Base-by-base conservation (phyloP, 805 yeast species). In the Wickerhamiella shivajii region DNA sequence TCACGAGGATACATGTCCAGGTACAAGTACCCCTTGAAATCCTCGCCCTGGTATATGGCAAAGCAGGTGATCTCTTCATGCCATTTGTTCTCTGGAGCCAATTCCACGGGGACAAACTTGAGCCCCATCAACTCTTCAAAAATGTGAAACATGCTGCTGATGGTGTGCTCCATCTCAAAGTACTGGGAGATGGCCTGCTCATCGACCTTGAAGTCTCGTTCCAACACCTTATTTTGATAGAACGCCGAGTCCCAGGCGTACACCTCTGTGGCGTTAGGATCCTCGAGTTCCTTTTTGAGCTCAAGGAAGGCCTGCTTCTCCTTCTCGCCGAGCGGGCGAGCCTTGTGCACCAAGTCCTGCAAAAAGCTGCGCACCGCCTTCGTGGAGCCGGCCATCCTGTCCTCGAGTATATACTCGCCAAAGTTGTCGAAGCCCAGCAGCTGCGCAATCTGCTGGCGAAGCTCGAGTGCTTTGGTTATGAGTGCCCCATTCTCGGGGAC, bases 1-100 rank as follows among this genome's bases (percentile, higher is more conserved):
- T 74, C 77, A 50, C 93, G 68, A 43, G 93, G 92, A 52, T 78
- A 85, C 47, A 80, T 58, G 53, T 81, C 93, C 41, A 81, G 71
- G 55, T 73, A 77, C 29, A 81, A 56, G 69, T 79, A 76, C 19
- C 93, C 93, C 38, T 71, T 66, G 56, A 81, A 80, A 39, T 62
- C 66, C 11, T 74, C 72, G n/a, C 51, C 44, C 75, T 78, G 78
- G 10, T 26, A 29, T 14, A 50, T 51, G 2, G 78, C 71, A 48
- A 71, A 71, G 47, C 72, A 77, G 41, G 69, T 71, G 12, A 78
- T 90, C 50, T 80, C 93, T 36, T 64, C 67, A 48, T 81, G 85
- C 93, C 93, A 81, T 11, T 67, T 65, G 2, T 56, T 48, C 6
- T 55, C 55, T 3, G 58, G 57, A 10, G 52, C 37, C 21, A 67